Conservation (phyloP, 2,329 filamentous ascomycete species). For the Atkinsonella hypoxylon region DNA sequence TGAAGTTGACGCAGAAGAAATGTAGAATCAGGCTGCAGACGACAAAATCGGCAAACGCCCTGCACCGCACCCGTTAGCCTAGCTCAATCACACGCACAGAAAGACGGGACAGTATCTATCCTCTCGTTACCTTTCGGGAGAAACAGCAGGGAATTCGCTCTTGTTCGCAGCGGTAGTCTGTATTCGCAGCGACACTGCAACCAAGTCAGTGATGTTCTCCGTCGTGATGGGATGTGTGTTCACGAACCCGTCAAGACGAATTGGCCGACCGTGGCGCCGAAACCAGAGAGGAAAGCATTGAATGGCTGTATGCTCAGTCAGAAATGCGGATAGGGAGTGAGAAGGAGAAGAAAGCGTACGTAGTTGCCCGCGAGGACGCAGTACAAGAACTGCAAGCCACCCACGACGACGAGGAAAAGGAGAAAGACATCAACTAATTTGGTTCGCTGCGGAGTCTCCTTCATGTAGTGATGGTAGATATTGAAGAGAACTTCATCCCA, state of each 20-base stretch:
- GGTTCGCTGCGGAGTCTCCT: slow-evolving; percentile 75
- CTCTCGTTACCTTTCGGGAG: slow-evolving; percentile 58
- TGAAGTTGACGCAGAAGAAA: slow-evolving; percentile 99
- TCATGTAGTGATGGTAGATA: slow-evolving; percentile 67
- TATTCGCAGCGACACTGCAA: slow-evolving; percentile 58
- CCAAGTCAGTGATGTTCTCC: neutral
- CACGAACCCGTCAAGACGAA: slow-evolving; percentile 82
- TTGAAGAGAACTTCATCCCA: slow-evolving; percentile 52
- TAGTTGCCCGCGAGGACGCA: slow-evolving; percentile 89
- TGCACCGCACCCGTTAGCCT: slow-evolving; percentile 22
- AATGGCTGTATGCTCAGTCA: slow-evolving; percentile 55
- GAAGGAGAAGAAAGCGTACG: slow-evolving; percentile 43
- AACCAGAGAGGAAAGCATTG: slow-evolving; percentile 95
- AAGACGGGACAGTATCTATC: neutral
- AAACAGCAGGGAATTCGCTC: slow-evolving; percentile 62
- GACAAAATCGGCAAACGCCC: slow-evolving; percentile 92
- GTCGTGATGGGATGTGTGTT: neutral
- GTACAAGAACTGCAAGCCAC: slow-evolving; percentile 86
- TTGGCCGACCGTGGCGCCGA: slow-evolving; percentile 87
- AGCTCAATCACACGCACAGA: neutral
- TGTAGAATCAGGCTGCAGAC: slow-evolving; percentile 92
- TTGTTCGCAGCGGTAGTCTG: slow-evolving; percentile 82
- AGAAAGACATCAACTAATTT: slow-evolving; percentile 90
- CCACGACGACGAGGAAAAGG: slow-evolving; percentile 73
- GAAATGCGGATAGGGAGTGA: neutral